Conservation (phyloP, 2,329 filamentous ascomycete genomes). For the Aureobasidium sp. region DNA sequence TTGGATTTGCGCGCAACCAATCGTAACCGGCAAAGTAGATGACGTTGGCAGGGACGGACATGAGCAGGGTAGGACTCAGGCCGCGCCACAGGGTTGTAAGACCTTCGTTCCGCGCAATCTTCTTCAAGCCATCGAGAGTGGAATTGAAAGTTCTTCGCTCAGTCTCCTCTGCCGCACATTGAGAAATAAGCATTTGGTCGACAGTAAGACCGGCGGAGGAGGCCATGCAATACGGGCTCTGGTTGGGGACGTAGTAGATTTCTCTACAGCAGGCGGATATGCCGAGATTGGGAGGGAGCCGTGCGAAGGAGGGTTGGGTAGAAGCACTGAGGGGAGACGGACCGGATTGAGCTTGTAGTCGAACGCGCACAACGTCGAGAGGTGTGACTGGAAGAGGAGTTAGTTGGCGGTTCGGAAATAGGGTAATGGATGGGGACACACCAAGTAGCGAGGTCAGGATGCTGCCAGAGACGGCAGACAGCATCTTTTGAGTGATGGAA, state of each 20-base stretch:
- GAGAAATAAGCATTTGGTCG: slow-evolving; percentile 39
- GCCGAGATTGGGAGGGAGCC: slow-evolving; percentile 74
- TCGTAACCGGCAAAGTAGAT: slow-evolving; percentile 99
- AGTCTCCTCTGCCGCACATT: slow-evolving; percentile 81
- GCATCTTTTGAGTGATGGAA: slow-evolving; percentile 82
- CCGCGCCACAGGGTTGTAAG: slow-evolving; percentile 82
- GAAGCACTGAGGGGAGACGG: slow-evolving; percentile 44
- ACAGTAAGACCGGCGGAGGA: slow-evolving; percentile 35
- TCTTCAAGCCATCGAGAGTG: slow-evolving; percentile 82
- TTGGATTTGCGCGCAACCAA: slow-evolving; percentile 68
- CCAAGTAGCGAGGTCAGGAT: slow-evolving; percentile 81
- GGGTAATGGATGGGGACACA: slow-evolving; percentile 35
- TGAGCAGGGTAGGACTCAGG: slow-evolving; percentile 83
- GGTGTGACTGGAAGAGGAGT: slow-evolving; percentile 63
- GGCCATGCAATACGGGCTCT: slow-evolving; percentile 69
- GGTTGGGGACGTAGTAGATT: slow-evolving; percentile 91
- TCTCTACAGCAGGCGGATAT: slow-evolving; percentile 93
- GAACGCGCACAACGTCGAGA: slow-evolving; percentile 91
- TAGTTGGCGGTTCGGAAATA: not conserved
- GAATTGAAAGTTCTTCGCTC: slow-evolving; percentile 78
- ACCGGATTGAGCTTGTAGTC: slow-evolving; percentile 74
- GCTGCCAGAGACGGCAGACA: slow-evolving; percentile 85
- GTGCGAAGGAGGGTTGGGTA: slow-evolving; percentile 48
- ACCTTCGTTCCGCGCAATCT: slow-evolving; percentile 92
- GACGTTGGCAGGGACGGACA: slow-evolving; percentile 91